Evolutionary conservation across 129 eudicot genomes (phyloP), one percentile per base, ranked within the genome.

Genomic region (Saposhnikovia divaricata): DNA sequence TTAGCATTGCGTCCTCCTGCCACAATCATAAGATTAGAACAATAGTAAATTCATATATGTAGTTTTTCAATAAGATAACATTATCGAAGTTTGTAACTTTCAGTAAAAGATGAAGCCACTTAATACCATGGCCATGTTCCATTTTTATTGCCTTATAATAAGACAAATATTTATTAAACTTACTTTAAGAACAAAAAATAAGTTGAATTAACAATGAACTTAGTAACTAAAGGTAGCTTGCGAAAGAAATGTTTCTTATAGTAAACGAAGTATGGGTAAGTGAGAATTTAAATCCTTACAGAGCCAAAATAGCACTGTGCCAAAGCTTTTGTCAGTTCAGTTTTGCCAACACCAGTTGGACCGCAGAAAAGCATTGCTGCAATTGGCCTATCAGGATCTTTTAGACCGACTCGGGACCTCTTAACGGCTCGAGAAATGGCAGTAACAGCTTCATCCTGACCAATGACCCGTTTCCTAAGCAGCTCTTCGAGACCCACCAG

Each of bases 321-420:
- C 78, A 93, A 83, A 83, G 97, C 93, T 91, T 93, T 93, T 70
- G 98, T 81, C 85, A 93, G 88, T 86, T 93, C 98, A 28, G 98
- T 89, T 91, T 93, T 93, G 76, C 98, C 98, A n/a, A 93, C 98
- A 74, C 97, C 98, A n/a, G 97, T 93, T 77, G 98, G 98, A 66
- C 98, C 98, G 82, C 96, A 93, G 83, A 93, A 93, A 82, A 93
- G 92, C 93, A 93, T 85, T 61, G 96, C 88, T 53, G 97, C 97
- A 82, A 93, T 93, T 47, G 98, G 98, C 77, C 97, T 84, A 80
- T 93, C 83, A 10, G 98, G 98, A 86, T 91, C 91, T 70, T 89
- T 93, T 68, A 93, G 87, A 44, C 98, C 98, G 44, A 89, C 95
- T 39, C 97, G 90, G 14, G 98, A 91, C 85, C 98, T 86, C 87